A percentile compares a stretch with the other conserved stretches of the same genome.
Evolutionary conservation across 352 stramenopile species (phyloP).

Genomic region (Hyaloperonospora arabidopsidis): DNA sequence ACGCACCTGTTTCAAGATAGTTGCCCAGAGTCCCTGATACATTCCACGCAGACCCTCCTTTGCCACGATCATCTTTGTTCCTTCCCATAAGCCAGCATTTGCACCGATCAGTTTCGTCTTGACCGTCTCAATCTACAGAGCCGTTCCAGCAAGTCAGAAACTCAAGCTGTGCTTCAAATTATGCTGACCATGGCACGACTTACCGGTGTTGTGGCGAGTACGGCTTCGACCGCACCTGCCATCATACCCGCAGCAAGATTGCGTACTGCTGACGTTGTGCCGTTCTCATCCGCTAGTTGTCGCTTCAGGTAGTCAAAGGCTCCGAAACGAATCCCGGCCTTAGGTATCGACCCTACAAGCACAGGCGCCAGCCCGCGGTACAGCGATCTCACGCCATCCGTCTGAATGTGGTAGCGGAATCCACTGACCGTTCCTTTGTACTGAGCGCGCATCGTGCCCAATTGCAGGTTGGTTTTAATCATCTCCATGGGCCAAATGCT

Average conservation of each 20-base stretch:
- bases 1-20: conserved; percentile 89
- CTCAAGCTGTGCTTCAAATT: neutral
- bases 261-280: conserved; percentile 83
- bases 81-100: conserved; percentile 88
- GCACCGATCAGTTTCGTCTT: conserved; percentile 97
- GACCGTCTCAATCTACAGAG: conserved; percentile 86
- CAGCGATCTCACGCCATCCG: conserved; percentile 65
- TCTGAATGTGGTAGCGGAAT: conserved; percentile 67
- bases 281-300: conserved; percentile 80
- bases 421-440: conserved; percentile 68
- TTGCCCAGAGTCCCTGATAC: conserved; percentile 91
- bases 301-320: conserved; percentile 88
- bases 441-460: conserved; percentile 70
- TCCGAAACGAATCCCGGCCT: conserved; percentile 95
- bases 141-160: neutral
- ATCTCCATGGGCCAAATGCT: conserved; percentile 91
- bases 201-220: conserved; percentile 90
- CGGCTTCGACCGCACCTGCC: conserved; percentile 86
- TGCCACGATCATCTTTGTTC: conserved; percentile 88
- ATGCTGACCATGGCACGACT: conserved; percentile 4
- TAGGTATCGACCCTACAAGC: conserved; percentile 91
- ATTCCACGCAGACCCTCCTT: conserved; percentile 88
- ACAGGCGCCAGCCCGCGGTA: conserved; percentile 92
- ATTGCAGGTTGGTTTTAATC: conserved; percentile 92
- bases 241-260: conserved; percentile 91